Base-by-base conservation (phyloP, 352 stramenopile genomes). In the Phytophthora hybrid region DNA sequence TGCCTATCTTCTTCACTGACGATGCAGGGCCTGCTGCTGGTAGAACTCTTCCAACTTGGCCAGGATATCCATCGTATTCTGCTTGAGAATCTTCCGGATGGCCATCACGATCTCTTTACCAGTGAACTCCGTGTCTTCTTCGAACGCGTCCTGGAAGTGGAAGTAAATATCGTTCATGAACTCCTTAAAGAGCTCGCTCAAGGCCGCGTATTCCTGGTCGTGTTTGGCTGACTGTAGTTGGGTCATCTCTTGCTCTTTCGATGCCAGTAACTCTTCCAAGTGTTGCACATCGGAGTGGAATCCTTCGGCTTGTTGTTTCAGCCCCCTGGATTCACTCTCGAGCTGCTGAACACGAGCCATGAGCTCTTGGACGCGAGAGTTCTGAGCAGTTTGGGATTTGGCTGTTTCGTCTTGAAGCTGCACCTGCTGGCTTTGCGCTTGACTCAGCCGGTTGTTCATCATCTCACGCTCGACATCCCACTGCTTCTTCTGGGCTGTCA, bases 111-210 rank as follows among this genome's bases (percentile, higher is more conserved):
- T 90, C 63, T 95, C 88, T 60, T 93, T 93, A 32, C 88, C 88
- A 9, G 87, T 93, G 61, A 94, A 95, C 70, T 95, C 88, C 3
- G 78, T 85, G 21, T 95, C 88, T 75, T 95, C 88, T 37, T 95
- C 88, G 49, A 95, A 95, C 9, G 87, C 87, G 63, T 95, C 87
- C 66, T 95, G 88, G 73, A 92, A 95, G 41, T 92, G 83, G 65
- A 94, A 93, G 77, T 95, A 95, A 63, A 95, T 90, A 73, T 93
- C 88, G 85, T 95, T 94, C 88, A 95, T 95, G 66, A 92, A 89
- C 69, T 93, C 88, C 71, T 95, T 95, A 49, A 95, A 81, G 26
- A 93, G 63, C 55, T 91, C 85, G 58, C 80, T 91, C 55, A 92
- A 63, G 41, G 82, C 83, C 11, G 79, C 77, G 52, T 86, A 85